These are phyloP conservation scores for Alternaria panax DNA, from an alignment of 2,329 filamentous ascomycete species.

Conservation along the genomic window DNA sequence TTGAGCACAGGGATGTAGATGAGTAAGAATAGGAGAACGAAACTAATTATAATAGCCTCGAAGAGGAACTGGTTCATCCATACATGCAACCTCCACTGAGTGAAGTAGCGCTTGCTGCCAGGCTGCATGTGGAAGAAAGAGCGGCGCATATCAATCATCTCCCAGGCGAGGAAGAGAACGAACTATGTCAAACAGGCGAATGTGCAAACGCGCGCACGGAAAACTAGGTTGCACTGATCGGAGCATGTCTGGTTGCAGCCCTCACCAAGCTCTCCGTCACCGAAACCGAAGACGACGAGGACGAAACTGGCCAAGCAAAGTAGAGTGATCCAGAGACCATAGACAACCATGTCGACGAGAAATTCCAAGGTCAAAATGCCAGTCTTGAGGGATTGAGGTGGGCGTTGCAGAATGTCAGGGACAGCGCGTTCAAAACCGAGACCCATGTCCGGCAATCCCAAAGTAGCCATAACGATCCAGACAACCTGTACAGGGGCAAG, in stretches of 20 bases:
- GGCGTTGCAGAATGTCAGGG: conserved; percentile 78
- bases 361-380: conserved; percentile 51
- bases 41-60: conserved; percentile 54
- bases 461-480: conserved; percentile 95
- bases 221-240: conserved; percentile 44
- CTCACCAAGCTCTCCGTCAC: conserved; percentile 42
- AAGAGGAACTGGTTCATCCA: conserved; percentile 74
- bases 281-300: conserved; percentile 46
- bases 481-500: conserved; percentile 86
- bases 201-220: conserved; percentile 70
- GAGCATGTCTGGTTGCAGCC: conserved; percentile 48
- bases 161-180: conserved; percentile 79
- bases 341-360: conserved; percentile 49
- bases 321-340: conserved; percentile 46
- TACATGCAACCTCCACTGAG: conserved; percentile 70
- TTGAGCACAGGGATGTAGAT: conserved; percentile 74
- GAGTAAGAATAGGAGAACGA: conserved; percentile 56
- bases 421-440: conserved; percentile 80
- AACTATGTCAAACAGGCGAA: conserved; percentile 80
- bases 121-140: conserved; percentile 80
- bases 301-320: conserved; percentile 46
- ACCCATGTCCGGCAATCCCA: conserved; percentile 78
- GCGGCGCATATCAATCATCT: conserved; percentile 75
- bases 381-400: conserved; percentile 66
- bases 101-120: conserved; percentile 56